Evolutionary conservation across 2,329 filamentous ascomycete genomes (phyloP).

Genomic region (Penicillium frequentans): DNA sequence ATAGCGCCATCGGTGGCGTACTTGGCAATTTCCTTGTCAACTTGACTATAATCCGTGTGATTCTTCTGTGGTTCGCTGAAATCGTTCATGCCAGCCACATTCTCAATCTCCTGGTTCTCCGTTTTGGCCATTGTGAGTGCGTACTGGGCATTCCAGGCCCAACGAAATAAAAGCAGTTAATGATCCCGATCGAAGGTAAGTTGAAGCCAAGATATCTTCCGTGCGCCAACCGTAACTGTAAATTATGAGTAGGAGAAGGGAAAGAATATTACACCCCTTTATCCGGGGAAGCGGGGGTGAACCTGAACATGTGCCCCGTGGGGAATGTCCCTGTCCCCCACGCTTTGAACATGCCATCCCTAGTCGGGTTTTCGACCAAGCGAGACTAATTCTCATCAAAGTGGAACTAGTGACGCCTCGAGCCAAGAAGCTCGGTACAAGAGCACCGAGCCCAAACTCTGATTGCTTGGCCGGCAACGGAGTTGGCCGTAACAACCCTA

Average conservation of each 20-base stretch:
- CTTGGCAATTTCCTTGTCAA: constrained; percentile 69
- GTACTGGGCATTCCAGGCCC: not conserved
- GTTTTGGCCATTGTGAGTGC: constrained; percentile 1
- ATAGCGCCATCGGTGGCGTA: constrained; percentile 61
- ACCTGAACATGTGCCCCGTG: not conserved
- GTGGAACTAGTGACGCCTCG: not conserved
- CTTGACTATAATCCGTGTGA: constrained; percentile 56
- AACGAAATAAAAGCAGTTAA: not conserved
- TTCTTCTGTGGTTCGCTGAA: constrained; percentile 46
- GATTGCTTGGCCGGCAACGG: constrained; percentile 10
- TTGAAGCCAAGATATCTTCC: not conserved
- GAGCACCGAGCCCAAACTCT: not conserved
- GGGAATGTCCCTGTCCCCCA: constrained; percentile 7
- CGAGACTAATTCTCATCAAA: not conserved
- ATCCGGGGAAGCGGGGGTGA: constrained; percentile 13
- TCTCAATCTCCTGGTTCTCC: constrained; percentile 7
- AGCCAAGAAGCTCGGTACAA: not conserved
- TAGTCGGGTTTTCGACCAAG: not conserved
- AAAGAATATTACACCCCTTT: not conserved
- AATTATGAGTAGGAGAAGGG: not conserved
- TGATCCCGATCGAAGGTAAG: not conserved
- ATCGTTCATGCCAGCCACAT: not conserved
- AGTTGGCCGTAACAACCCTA: constrained; percentile 4
- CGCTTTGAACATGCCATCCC: not conserved
- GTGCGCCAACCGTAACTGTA: not conserved